Evolutionary conservation across 345 rosid species (phyloP).

Genomic region (Triadica sebifera): DNA sequence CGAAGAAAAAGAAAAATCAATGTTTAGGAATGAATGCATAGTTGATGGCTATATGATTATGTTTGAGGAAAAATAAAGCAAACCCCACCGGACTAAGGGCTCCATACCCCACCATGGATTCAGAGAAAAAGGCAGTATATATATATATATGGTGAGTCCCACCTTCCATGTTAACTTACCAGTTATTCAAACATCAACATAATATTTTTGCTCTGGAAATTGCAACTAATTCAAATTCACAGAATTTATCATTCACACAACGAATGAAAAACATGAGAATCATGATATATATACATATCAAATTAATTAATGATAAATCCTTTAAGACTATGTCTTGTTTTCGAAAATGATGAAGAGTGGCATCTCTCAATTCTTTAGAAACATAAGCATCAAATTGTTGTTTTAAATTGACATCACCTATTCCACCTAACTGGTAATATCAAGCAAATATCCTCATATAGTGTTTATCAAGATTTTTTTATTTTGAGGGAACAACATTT

Average conservation of each 20-base stretch:
- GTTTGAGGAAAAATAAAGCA: not conserved
- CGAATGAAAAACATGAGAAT: no score
- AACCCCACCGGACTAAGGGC: constrained; percentile 17
- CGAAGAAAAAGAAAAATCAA: not conserved
- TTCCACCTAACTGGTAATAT: no score
- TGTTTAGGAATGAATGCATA: constrained; percentile 5
- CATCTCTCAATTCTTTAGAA: no score
- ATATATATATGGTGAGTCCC: constrained; percentile 23
- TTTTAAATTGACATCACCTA: no score
- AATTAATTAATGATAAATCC: no score
- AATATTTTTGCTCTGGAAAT: not conserved
- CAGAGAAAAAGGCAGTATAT: not conserved
- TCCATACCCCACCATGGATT: constrained; percentile 25
- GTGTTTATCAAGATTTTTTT: no score
- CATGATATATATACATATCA: no score
- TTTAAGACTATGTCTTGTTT: no score
- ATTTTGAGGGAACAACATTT: no score
- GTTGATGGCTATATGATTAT: constrained; percentile 22
- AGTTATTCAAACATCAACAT: constrained; percentile 9
- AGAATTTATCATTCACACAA: not conserved
- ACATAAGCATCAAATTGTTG: no score
- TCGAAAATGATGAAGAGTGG: no score
- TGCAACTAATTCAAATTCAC: not conserved
- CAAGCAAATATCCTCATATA: no score
- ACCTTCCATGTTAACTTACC: constrained; percentile 12